Conservation (phyloP, 1,284 basidiomycete species). For the Puccinia polysora region DNA sequence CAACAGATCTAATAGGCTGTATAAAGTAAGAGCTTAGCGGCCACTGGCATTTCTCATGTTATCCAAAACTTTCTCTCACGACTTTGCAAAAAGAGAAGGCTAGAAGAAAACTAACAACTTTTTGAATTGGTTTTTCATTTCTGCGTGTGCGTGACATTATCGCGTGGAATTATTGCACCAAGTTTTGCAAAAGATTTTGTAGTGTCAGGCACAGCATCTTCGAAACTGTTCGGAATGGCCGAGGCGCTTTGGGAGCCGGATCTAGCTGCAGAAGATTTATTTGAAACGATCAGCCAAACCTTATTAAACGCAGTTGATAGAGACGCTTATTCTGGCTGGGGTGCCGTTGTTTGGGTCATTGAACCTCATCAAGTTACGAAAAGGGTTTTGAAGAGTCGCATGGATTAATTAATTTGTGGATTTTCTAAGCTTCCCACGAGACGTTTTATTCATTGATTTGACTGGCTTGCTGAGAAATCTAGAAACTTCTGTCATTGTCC, state of each 20-base stretch:
- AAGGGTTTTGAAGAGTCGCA: conserved; percentile 27
- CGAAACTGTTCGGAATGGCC: conserved; percentile 93
- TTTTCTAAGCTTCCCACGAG: too few relatives aligned
- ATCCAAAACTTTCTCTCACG: not conserved
- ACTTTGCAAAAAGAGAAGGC: not conserved
- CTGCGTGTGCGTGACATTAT: not conserved
- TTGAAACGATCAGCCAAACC: conserved; percentile 97
- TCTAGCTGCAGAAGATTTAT: conserved; percentile 90
- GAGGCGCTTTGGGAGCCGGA: conserved; percentile 98
- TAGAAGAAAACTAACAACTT: not conserved
- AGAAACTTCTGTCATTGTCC: too few relatives aligned
- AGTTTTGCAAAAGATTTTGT: conserved; percentile 69
- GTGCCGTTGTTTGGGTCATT: conserved; percentile 87
- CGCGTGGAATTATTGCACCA: too few relatives aligned
- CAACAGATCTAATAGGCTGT: conserved; percentile 94
- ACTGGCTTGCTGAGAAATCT: too few relatives aligned
- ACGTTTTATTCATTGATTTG: too few relatives aligned
- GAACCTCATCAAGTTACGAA: conserved; percentile 59
- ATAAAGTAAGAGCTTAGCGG: conserved; percentile 67
- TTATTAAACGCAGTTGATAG: conserved; percentile 91
- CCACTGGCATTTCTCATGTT: not conserved
- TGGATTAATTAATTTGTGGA: conserved; percentile 31
- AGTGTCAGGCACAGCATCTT: conserved; percentile 85
- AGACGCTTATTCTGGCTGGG: conserved; percentile 96
- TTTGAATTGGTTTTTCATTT: not conserved